These are phyloP conservation scores for Mycena floridula DNA, from an alignment of 768 basidiomycete genomes.

Conservation along the genomic window DNA sequence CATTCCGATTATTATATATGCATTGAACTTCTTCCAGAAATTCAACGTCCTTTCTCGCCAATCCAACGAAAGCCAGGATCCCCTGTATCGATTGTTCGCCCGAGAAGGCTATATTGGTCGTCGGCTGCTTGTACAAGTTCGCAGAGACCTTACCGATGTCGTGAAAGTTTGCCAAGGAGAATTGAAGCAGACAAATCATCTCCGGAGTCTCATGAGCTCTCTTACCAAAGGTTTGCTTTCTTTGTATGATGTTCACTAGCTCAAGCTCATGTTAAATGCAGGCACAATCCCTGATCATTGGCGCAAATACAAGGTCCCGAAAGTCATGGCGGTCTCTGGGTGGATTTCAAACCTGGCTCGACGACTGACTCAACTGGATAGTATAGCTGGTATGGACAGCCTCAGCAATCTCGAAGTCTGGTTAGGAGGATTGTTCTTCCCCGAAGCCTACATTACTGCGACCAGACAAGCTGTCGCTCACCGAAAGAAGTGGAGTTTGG, in stretches of 20 bases:
- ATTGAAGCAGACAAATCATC: slow-evolving; percentile 93
- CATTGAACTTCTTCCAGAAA: slow-evolving; percentile 33
- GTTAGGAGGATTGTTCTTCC: slow-evolving; percentile 94
- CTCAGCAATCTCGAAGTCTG: slow-evolving; percentile 74
- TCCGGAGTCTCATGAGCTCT: slow-evolving; percentile 85
- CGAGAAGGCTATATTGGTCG: slow-evolving; percentile 81
- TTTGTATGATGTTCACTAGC: slow-evolving; percentile 3
- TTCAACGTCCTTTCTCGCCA: slow-evolving; percentile 62
- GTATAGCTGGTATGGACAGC: slow-evolving; percentile 58
- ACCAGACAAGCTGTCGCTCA: slow-evolving; percentile 96
- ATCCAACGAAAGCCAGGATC: slow-evolving; percentile 68
- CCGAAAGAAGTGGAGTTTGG: slow-evolving; percentile 86
- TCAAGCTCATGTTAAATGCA: slow-evolving; percentile 28
- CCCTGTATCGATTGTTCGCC: slow-evolving; percentile 82
- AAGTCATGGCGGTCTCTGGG: slow-evolving; percentile 71
- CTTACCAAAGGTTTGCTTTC: slow-evolving; percentile 70
- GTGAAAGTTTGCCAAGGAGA: slow-evolving; percentile 80
- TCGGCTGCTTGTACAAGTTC: slow-evolving; percentile 73
- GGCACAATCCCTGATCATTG: slow-evolving; percentile 87
- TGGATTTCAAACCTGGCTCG: slow-evolving; percentile 82
- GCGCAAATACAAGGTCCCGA: slow-evolving; percentile 84
- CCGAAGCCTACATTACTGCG: slow-evolving; percentile 93
- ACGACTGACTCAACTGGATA: slow-evolving; percentile 78
- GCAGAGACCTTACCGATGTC: slow-evolving; percentile 76
- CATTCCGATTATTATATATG: too few relatives aligned